Evolutionary conservation across 129 eudicot species (phyloP), one percentile per base, ranked within the genome.

Genomic region (Daucus carota): DNA sequence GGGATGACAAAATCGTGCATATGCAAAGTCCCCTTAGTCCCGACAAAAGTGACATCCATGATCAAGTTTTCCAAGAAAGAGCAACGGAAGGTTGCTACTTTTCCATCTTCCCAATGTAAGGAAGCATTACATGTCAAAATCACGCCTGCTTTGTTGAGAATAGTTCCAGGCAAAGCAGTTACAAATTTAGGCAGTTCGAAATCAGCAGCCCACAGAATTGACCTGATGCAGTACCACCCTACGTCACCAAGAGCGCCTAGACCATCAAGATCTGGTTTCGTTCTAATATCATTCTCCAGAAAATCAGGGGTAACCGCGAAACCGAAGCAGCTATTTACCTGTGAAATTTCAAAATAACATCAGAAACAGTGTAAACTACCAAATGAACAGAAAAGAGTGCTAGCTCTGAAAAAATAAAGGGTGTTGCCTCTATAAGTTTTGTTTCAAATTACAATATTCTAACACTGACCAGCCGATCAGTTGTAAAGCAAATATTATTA

Each of bases 131-230:
- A 89, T 17, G 92, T 73, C 6, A 92, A 36, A 28, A 92, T 84
- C 1, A 89, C 89, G 22, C 93, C 96, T 7, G 75, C 38, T 73
- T 82, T 75, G 82, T 92, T 92, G 54, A 82, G 62, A 31, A 81
- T 32, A 73, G 87, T 78, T 20, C 81, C 89, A 10, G 83, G 87
- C 24, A 82, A 32, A 20, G 97, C 96, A 15, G 62, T 73, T 9
- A 83, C 97, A 2, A 69, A 77, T 38, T 84, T 92, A 15, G 97
- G 97, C 3, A 92, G 86, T 65, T 86, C 77, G 74, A 77, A 92
- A 78, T 89, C 81, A 15, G 80, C 74, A 59, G 89, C 96, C 96
- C 88, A 92, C 41, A 92, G 75, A 73, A 84, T 87, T 72, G 75
- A 45, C 71, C 71, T 57, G 70, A 75, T 59, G 71, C 78, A 75